These are phyloP conservation scores for Calonectria pseudoreteaudii DNA, from an alignment of 2,329 filamentous ascomycete species.

Conservation along the genomic window DNA sequence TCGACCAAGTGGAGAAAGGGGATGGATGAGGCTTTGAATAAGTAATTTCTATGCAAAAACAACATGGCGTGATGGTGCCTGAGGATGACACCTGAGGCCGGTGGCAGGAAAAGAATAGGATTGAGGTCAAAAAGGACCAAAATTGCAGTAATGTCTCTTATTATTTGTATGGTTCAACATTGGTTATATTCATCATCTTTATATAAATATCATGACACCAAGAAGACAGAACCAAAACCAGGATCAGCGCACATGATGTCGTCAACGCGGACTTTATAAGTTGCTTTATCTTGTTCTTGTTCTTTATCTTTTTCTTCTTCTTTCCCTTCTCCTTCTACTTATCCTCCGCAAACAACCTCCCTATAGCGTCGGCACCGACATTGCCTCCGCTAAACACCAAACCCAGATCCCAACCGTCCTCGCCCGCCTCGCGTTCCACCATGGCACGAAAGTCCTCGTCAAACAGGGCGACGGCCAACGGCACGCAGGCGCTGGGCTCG, in stretches of 20 bases:
- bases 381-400: slow-evolving; percentile 72
- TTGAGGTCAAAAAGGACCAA: too few relatives aligned
- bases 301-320: too few relatives aligned
- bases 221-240: not conserved
- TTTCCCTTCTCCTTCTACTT: too few relatives aligned
- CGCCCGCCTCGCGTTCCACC: slow-evolving; percentile 77
- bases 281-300: too few relatives aligned
- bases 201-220: not conserved
- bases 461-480: slow-evolving; percentile 83
- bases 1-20: slow-evolving; percentile 71
- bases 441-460: slow-evolving; percentile 84
- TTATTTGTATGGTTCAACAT: not conserved
- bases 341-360: slow-evolving; percentile 57
- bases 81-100: not conserved
- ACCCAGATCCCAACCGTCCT: slow-evolving; percentile 78
- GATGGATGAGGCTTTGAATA: slow-evolving; percentile 67
- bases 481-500: slow-evolving; percentile 89
- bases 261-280: not conserved
- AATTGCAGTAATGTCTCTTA: not conserved
- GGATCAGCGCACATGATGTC: not conserved
- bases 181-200: not conserved
- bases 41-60: slow-evolving; percentile 21
- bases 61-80: too few relatives aligned
- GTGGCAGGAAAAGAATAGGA: not conserved
- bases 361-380: slow-evolving; percentile 65